Percentiles rank a stretch among this genome's conserved stretches.
phyloP scores from a whole-genome alignment of 352 stramenopile species.

The Phytophthora melonis region DNA sequence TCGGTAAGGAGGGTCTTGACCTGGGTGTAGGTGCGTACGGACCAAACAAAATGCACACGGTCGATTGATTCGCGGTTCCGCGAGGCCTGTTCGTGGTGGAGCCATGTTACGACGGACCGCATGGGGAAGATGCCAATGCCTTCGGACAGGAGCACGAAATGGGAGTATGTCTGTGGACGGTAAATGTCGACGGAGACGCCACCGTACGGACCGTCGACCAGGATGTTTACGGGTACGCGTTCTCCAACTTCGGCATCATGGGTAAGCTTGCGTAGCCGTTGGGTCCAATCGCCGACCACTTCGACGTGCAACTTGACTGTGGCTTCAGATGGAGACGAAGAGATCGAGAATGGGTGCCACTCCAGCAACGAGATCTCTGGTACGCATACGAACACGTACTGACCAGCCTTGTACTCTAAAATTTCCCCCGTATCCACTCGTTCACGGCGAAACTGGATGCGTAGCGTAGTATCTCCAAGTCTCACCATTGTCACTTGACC shows the following conservation, averaged over 20 bases:
- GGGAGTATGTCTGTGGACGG: slow-evolving; percentile 36
- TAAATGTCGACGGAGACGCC: slow-evolving; percentile 46
- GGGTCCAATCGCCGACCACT: slow-evolving; percentile 61
- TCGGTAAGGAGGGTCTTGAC: not conserved
- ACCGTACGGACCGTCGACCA: slow-evolving; percentile 45
- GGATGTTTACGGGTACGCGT: slow-evolving; percentile 21
- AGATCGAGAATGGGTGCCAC: slow-evolving; percentile 89
- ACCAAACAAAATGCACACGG: not conserved
- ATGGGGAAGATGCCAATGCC: not conserved
- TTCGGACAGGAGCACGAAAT: not conserved
- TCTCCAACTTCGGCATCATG: not conserved
- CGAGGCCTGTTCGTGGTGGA: not conserved
- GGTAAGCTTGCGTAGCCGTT: slow-evolving; percentile 32
- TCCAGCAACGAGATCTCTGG: slow-evolving; percentile 56
- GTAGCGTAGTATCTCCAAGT: slow-evolving; percentile 22
- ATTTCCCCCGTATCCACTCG: slow-evolving; percentile 27
- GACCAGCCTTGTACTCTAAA: slow-evolving; percentile 44
- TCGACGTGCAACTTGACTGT: slow-evolving; percentile 63
- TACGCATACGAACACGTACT: slow-evolving; percentile 84
- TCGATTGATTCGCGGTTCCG: not conserved
- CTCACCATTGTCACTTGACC: slow-evolving; percentile 16
- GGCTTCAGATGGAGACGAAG: slow-evolving; percentile 60
- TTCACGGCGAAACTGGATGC: slow-evolving; percentile 42
- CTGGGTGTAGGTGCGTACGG: not conserved
- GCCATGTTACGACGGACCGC: not conserved